A percentile compares a stretch with the other conserved stretches of the same genome.
phyloP scores from a whole-genome alignment of 768 basidiomycete genomes.

The Cystofilobasidium capitatum region DNA sequence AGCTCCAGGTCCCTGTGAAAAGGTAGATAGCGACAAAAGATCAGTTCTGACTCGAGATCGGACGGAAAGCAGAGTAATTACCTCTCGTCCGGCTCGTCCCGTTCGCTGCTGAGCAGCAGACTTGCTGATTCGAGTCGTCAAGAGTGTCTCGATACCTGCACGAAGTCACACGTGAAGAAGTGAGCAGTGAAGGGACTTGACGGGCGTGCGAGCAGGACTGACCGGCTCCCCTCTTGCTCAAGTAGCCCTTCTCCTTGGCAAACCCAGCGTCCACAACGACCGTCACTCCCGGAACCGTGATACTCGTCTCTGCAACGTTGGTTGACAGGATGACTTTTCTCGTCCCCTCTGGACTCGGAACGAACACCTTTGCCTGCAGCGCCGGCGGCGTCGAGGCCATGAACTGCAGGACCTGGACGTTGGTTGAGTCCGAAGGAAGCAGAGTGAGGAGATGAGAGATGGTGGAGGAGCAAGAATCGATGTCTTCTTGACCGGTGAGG shows the following conservation, averaged over 20 bases:
- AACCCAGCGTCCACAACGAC: constrained; percentile 95
- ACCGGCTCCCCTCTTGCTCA: constrained; percentile 57
- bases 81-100: constrained; percentile 92
- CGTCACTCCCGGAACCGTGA: constrained; percentile 90
- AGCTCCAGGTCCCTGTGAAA: constrained; percentile 56
- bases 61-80: constrained; percentile 33
- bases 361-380: constrained; percentile 71
- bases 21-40: neutral
- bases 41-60: neutral
- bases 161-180: neutral
- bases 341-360: constrained; percentile 52
- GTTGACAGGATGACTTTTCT: constrained; percentile 93
- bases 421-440: constrained; percentile 6
- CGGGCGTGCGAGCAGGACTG: constrained; percentile 39
- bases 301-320: constrained; percentile 95
- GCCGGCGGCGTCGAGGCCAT: constrained; percentile 73
- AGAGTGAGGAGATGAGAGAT: neutral
- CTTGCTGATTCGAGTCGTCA: constrained; percentile 72
- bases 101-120: constrained; percentile 79
- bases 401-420: constrained; percentile 54
- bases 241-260: constrained; percentile 85
- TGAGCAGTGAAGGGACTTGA: neutral
- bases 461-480: constrained; percentile 46
- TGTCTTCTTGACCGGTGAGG: constrained; percentile 92
- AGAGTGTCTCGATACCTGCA: constrained; percentile 74